A percentile compares a stretch with the other conserved stretches of the same genome.
phyloP scores from a whole-genome alignment of 108 stramenopile species.

The Nitzschia palea region DNA sequence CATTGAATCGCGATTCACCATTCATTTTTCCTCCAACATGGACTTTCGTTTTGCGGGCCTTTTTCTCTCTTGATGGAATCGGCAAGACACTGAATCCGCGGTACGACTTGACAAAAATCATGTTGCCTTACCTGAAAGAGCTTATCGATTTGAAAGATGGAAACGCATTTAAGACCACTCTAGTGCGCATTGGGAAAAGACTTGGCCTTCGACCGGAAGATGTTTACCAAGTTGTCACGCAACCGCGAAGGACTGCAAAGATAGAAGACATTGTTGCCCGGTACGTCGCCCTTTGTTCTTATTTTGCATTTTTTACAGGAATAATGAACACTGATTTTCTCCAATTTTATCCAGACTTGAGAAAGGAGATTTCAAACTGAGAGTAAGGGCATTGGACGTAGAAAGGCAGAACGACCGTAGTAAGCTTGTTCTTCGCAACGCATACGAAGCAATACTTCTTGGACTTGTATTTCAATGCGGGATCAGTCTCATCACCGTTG shows the following conservation, averaged over 20 bases:
- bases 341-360: slow-evolving; percentile 64
- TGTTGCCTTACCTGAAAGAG: slow-evolving; percentile 93
- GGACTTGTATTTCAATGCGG: slow-evolving; percentile 75
- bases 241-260: slow-evolving; percentile 82
- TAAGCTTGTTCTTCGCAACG: slow-evolving; percentile 82
- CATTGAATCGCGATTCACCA: slow-evolving; percentile 86
- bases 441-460: slow-evolving; percentile 69
- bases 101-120: slow-evolving; percentile 93
- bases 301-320: neutral
- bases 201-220: slow-evolving; percentile 85
- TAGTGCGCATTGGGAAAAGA: slow-evolving; percentile 80
- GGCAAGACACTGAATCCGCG: slow-evolving; percentile 93
- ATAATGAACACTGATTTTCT: neutral
- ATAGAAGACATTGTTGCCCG: slow-evolving; percentile 77
- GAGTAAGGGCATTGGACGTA: slow-evolving; percentile 90
- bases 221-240: slow-evolving; percentile 80
- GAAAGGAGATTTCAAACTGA: slow-evolving; percentile 90
- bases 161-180: slow-evolving; percentile 81
- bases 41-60: slow-evolving; percentile 97
- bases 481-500: slow-evolving; percentile 56
- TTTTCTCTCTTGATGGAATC: slow-evolving; percentile 97
- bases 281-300: slow-evolving; percentile 21
- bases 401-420: slow-evolving; percentile 86
- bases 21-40: slow-evolving; percentile 97
- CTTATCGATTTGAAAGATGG: slow-evolving; percentile 93